These are phyloP conservation scores for Sporothrix curviconia DNA, from an alignment of 2,329 filamentous ascomycete species.

Conservation along the genomic window DNA sequence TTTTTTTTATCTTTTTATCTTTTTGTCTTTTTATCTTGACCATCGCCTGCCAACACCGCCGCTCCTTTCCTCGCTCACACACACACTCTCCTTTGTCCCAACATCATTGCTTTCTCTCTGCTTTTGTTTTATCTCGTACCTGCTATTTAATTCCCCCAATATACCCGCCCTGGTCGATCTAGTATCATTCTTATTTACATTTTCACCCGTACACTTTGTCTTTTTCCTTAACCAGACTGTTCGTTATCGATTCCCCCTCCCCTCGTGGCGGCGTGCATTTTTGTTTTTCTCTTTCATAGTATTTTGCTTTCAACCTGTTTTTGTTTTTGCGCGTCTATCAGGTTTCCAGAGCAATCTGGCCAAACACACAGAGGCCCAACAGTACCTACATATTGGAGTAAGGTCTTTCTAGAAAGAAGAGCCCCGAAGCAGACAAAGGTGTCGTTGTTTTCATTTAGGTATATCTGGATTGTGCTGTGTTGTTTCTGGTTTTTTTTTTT, in stretches of 20 bases:
- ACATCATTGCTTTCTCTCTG: not conserved
- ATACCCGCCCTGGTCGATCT: constrained; percentile 4
- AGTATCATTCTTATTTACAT: not conserved
- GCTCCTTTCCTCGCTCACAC: too few relatives aligned
- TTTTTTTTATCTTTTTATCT: too few relatives aligned
- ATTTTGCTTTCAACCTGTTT: too few relatives aligned
- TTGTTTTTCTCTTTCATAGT: not conserved
- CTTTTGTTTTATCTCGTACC: not conserved
- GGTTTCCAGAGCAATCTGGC: not conserved
- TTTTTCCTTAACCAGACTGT: constrained; percentile 2
- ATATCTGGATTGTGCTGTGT: not conserved
- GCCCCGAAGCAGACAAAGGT: not conserved
- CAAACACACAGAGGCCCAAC: not conserved
- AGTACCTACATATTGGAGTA: constrained; percentile 1
- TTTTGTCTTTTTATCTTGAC: too few relatives aligned
- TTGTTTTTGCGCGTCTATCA: too few relatives aligned
- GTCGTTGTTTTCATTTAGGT: not conserved
- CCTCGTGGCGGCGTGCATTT: not conserved
- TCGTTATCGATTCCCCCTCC: not conserved
- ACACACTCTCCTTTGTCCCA: not conserved
- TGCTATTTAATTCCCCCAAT: not conserved
- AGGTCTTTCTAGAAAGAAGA: not conserved
- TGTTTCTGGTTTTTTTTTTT: not conserved
- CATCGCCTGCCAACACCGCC: too few relatives aligned
- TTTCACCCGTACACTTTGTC: not conserved